Evolutionary conservation across 208 protist species (phyloP), one percentile per base, ranked within the genome.

Genomic region (Trypanosoma mega): DNA sequence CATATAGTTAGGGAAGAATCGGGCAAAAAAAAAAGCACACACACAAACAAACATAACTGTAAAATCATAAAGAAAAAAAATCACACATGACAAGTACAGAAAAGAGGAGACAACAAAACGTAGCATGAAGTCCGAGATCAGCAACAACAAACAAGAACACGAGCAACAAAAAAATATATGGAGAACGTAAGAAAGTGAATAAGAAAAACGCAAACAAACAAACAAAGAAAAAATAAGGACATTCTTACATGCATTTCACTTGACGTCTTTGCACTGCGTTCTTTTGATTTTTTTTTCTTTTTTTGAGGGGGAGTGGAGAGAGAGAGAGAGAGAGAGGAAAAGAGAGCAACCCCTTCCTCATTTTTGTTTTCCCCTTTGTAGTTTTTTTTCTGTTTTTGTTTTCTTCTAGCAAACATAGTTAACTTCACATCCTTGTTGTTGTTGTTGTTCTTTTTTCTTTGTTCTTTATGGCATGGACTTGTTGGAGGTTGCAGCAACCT

Each of bases 91-190:
- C n/a, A n/a, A n/a, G n/a, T n/a, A n/a, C n/a, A n/a, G n/a, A n/a
- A n/a, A n/a, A n/a, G n/a, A n/a, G n/a, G n/a, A n/a, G n/a, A n/a
- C n/a, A n/a, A n/a, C n/a, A n/a, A n/a, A n/a, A n/a, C n/a, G n/a
- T n/a, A n/a, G n/a, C n/a, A n/a, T n/a, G n/a, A n/a, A n/a, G 21
- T 54, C 16, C 21, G 20, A 41, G 29, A 59, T 61, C 26, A 46
- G 0, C 26, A 47, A 45, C 34, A 49, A 57, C 5, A 24, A 68
- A 50, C 65, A 63, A 43, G 62, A 20, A 34, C 3, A 69, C 52
- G 16, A 12, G 26, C 18, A 33, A 5, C 3, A 29, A 49, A 14
- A 45, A 34, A 31, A 48, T 21, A n/a, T 14, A 36, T 21, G 31
- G 3, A 56, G 31, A 33, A 29, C n/a, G 8, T 14, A 16, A 23